A percentile compares a stretch with the other conserved stretches of the same genome.
Evolutionary conservation across 2,329 filamentous ascomycete genomes (phyloP).

Genomic region (Shiraia sp.): DNA sequence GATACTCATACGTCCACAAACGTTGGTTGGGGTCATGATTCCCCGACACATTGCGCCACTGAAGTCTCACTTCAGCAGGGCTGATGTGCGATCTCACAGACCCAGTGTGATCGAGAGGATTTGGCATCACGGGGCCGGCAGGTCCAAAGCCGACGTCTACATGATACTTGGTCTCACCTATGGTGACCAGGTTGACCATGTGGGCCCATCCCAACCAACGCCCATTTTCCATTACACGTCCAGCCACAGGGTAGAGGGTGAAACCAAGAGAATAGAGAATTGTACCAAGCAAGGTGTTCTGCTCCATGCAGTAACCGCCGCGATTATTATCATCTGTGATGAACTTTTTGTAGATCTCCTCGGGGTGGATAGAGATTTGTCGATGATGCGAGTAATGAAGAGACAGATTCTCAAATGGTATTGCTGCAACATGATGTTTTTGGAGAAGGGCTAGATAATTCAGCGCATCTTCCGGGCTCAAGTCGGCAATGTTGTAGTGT

Average conservation of each 20-base stretch:
- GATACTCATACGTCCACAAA: constrained; percentile 51
- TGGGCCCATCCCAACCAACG: constrained; percentile 44
- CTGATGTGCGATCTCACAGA: constrained; percentile 30
- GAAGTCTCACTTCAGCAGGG: constrained; percentile 37
- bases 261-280: constrained; percentile 59
- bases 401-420: constrained; percentile 62
- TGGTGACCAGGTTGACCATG: constrained; percentile 51
- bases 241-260: constrained; percentile 46
- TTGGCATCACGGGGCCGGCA: constrained; percentile 44
- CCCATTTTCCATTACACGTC: constrained; percentile 41
- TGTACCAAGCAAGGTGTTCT: constrained; percentile 57
- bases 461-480: constrained; percentile 27
- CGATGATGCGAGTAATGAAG: constrained; percentile 53
- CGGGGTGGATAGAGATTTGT: constrained; percentile 53
- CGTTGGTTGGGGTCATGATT: constrained; percentile 44
- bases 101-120: constrained; percentile 40
- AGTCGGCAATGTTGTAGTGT: constrained; percentile 24
- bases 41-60: constrained; percentile 38
- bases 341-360: constrained; percentile 58
- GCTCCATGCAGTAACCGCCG: constrained; percentile 67
- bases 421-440: constrained; percentile 49
- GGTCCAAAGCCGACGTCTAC: constrained; percentile 52
- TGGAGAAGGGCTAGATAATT: constrained; percentile 37
- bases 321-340: constrained; percentile 53
- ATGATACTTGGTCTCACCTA: constrained; percentile 37